phyloP scores from a whole-genome alignment of 768 basidiomycete genomes.

The Mycena chlorophos region DNA sequence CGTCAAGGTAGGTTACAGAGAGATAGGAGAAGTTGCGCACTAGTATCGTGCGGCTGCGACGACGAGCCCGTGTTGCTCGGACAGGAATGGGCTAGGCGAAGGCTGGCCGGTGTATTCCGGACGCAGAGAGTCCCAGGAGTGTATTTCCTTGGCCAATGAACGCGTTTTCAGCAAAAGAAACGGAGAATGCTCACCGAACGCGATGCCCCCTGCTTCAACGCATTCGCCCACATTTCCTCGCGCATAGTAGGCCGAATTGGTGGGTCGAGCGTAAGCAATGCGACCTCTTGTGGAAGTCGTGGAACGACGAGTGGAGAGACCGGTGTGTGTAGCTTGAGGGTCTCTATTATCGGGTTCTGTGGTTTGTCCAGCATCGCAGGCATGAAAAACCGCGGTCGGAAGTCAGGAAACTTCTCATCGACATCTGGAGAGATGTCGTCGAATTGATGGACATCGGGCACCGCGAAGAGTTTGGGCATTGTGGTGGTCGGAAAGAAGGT shows the following conservation, averaged over 20 bases:
- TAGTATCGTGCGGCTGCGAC: conserved; percentile 59
- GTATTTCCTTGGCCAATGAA: conserved; percentile 42
- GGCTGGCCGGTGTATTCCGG: conserved; percentile 31
- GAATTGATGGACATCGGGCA: neutral
- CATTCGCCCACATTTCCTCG: conserved; percentile 14
- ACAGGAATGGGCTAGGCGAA: conserved; percentile 57
- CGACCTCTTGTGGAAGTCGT: conserved; percentile 33
- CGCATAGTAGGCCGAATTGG: neutral
- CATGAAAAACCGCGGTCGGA: conserved; percentile 57
- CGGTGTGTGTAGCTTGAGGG: conserved; percentile 39
- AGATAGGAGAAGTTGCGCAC: conserved; percentile 41
- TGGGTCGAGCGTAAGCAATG: conserved; percentile 21
- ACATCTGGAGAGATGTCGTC: neutral
- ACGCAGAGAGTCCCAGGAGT: conserved; percentile 66
- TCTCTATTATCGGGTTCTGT: conserved; percentile 76
- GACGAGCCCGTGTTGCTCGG: conserved; percentile 58
- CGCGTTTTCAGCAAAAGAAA: conserved; percentile 8
- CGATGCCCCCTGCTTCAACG: conserved; percentile 5
- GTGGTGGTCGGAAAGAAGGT: neutral
- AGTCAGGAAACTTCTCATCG: conserved; percentile 39
- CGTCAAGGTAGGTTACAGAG: conserved; percentile 2
- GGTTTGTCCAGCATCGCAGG: conserved; percentile 68
- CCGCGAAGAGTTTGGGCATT: neutral
- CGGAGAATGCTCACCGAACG: conserved; percentile 5
- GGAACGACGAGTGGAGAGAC: conserved; percentile 11